Evolutionary conservation across 2,329 filamentous ascomycete species (phyloP).

Genomic region (Fusarium sp.): DNA sequence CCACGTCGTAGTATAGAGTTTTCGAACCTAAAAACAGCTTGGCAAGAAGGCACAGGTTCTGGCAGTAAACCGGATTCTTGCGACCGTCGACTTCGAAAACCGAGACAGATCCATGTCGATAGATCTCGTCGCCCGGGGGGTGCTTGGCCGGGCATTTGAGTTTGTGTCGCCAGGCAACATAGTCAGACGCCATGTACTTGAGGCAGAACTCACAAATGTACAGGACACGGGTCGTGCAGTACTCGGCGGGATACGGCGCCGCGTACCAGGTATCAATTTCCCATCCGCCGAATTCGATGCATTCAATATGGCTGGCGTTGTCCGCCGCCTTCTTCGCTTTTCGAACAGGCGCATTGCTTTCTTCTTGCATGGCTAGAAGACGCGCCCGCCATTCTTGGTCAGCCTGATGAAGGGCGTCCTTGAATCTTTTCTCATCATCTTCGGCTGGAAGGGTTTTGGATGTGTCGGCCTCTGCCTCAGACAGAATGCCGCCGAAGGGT

Average conservation of each 20-base stretch:
- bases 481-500: conserved; percentile 93
- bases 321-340: conserved; percentile 81
- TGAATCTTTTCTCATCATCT: conserved; percentile 86
- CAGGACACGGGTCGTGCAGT: conserved; percentile 94
- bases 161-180: conserved; percentile 97
- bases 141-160: conserved; percentile 96
- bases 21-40: conserved; percentile 99
- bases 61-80: conserved; percentile 98
- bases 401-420: conserved; percentile 88
- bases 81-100: conserved; percentile 98
- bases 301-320: conserved; percentile 95
- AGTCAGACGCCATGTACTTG: conserved; percentile 99
- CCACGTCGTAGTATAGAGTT: conserved; percentile 97
- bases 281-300: conserved; percentile 96
- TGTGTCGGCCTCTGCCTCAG: conserved; percentile 90
- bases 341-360: conserved; percentile 70
- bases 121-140: conserved; percentile 97
- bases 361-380: conserved; percentile 69
- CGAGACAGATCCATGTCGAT: conserved; percentile 88
- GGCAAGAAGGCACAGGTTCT: conserved; percentile 93
- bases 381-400: conserved; percentile 90
- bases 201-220: conserved; percentile 99
- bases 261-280: conserved; percentile 99
- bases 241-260: conserved; percentile 97
- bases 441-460: conserved; percentile 85